Base-by-base conservation (phyloP, 176 grass and related monocot genomes). In the Carex cristatella region DNA sequence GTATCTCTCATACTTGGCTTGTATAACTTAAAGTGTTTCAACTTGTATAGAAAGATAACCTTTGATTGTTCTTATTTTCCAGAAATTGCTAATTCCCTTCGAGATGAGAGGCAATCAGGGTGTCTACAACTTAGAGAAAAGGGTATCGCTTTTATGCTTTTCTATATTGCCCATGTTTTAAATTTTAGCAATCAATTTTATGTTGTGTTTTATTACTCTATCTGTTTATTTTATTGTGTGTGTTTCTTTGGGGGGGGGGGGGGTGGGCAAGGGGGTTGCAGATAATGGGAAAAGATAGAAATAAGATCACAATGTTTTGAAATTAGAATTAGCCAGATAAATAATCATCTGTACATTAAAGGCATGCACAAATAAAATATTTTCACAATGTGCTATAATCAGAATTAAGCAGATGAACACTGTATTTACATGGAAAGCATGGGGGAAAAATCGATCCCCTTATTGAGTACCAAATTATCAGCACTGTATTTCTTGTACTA, bases 91-190 rank as follows among this genome's bases (percentile, higher is more conserved):
- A 15, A 86, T 94, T 81, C 94, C 94, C 14, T 97, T 97, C 35
- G 94, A 94, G 82, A 97, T 97, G 94, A 89, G 90, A 5, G 94
- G 94, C 40, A 88, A 87, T 65, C 94, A 94, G 79, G 84, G 92
- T 33, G 94, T 94, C 56, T 97, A 97, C 84, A 97, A 94, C 84
- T 73, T 97, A 66, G 92, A 92, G 81, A 91, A 77, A 85, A 86
- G 70, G 89, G 94, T 97, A 64, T 42, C 0, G 4, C 15, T 61
- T 18, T 19, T 30, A 31, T 7, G 16, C 42, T 51, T 82, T 65
- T 66, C 40, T 56, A 61, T 40, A 71, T 63, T 33, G 18, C 2
- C 12, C 18, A n/a, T 66, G 30, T 70, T 72, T 61, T 70, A 8
- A 11, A 14, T 46, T 71, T 7, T 15, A 31, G 23, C 23, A 23